Conservation (phyloP, 345 rosid genomes). For the Eutrema yunnanense region DNA sequence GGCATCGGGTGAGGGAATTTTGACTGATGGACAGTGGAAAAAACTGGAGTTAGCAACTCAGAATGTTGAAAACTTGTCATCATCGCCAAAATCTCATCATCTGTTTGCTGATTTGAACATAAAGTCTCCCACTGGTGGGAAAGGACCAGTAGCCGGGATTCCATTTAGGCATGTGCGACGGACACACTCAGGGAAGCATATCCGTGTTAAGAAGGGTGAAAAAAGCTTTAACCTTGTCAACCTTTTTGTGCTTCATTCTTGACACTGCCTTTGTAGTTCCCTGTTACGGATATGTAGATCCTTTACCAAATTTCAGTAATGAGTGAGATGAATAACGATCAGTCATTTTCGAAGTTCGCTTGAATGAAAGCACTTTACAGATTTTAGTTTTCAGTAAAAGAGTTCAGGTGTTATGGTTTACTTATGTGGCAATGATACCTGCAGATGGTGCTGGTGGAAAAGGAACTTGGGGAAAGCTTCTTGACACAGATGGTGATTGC, state of each 20-base stretch:
- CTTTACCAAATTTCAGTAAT: neutral
- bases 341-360: too few relatives aligned
- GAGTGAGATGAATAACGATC: neutral
- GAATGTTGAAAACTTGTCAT: constrained; percentile 50
- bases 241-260: neutral
- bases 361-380: neutral
- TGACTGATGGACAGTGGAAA: constrained; percentile 84
- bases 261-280: neutral
- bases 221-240: neutral
- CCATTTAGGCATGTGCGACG: constrained; percentile 73
- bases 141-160: constrained; percentile 53
- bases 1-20: constrained; percentile 76
- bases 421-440: constrained; percentile 4
- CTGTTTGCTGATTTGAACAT: constrained; percentile 59
- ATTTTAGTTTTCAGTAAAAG: neutral
- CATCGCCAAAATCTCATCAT: constrained; percentile 76
- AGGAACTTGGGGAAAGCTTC: constrained; percentile 97
- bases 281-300: neutral
- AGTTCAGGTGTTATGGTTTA: neutral
- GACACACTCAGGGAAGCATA: constrained; percentile 79
- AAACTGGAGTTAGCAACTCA: constrained; percentile 63
- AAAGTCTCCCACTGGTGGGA: constrained; percentile 62
- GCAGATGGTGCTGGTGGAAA: constrained; percentile 97
- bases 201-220: constrained; percentile 80
- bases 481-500: constrained; percentile 69